Base-by-base conservation (phyloP, 192 early-diverging fungal genomes). In the Paraglomus occultum region DNA sequence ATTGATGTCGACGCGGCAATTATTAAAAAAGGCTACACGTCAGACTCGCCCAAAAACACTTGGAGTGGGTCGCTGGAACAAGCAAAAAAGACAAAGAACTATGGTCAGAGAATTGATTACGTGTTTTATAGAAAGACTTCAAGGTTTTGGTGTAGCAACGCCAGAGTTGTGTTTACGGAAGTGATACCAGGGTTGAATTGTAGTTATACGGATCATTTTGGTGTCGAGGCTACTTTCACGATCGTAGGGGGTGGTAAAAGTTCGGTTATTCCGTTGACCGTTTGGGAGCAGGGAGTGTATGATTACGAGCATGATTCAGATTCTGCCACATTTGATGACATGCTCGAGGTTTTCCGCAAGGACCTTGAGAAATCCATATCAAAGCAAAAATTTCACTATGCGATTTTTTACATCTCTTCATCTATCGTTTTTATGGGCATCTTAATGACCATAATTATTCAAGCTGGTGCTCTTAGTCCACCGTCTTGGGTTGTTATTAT, bases 151-250 rank as follows among this genome's bases (percentile, higher is more conserved):
- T 83, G 81, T 43, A 70, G 53, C 10, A 23, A 62, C 12, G 73
- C 75, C 6, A n/a, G 23, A 8, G 78, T 79, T 11, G 72, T 58
- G 3, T 54, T 79, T 48, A 69, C 70, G 0, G 73, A 76, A 2
- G 50, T 10, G 23, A 76, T 79, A 47, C 75, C 78, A 4, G 62
- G 64, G 11, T 52, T 73, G 14, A n/a, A 45, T 14, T n/a, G 39
- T 50, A 71, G 69, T 44, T 82, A 80, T 57, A 79, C 78, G 7
- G 83, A 84, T 51, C 83, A 84, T 68, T 84, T 84, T 59, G 83
- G 77, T 14, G 83, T 84, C 8, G 72, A 79, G 64, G 77, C 83
- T 8, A 75, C 18, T 14, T 84, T 84, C 46, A 47, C 71, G 20
- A 46, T 81, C 20, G 67, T 70, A 45, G 54, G 54, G 39, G 45